Evolutionary conservation across 208 protist species (phyloP).

Genomic region (Phytomonas serpens): DNA sequence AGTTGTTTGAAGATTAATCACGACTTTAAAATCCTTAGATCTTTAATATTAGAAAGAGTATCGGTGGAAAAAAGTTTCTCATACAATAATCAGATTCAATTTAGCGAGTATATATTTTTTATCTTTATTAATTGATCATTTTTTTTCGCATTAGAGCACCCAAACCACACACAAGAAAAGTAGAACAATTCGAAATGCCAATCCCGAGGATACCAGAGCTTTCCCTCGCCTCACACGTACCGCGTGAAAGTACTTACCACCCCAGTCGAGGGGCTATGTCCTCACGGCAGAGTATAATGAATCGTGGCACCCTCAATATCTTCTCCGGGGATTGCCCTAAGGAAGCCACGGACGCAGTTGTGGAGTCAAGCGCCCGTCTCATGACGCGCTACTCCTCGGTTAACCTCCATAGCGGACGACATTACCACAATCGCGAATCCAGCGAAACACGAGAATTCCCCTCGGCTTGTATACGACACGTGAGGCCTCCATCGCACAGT

Average conservation of each 20-base stretch:
- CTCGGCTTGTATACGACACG: constrained; percentile 29
- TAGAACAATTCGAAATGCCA: too few relatives aligned
- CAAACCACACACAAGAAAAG: too few relatives aligned
- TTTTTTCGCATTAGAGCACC: too few relatives aligned
- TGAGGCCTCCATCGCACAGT: constrained; percentile 16
- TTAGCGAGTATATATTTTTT: constrained; percentile 13
- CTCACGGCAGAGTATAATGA: not conserved
- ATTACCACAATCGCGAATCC: constrained; percentile 32
- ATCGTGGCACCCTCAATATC: constrained; percentile 37
- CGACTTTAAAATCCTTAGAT: constrained; percentile 3
- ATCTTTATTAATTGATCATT: constrained; percentile 6
- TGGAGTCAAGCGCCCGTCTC: not conserved
- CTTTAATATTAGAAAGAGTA: constrained; percentile 10
- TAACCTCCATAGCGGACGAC: constrained; percentile 11
- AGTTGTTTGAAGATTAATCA: not conserved
- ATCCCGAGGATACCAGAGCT: too few relatives aligned
- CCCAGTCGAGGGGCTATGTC: too few relatives aligned
- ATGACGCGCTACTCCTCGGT: constrained; percentile 4
- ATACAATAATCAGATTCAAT: not conserved
- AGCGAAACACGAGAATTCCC: constrained; percentile 55
- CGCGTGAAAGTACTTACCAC: too few relatives aligned
- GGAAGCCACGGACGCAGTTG: not conserved
- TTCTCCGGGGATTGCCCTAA: constrained; percentile 12
- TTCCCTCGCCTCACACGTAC: too few relatives aligned
- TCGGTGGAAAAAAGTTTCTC: not conserved